Evolutionary conservation across 2,329 filamentous ascomycete species (phyloP), one percentile per base, ranked within the genome.

Genomic region (Aspergillus sp.): DNA sequence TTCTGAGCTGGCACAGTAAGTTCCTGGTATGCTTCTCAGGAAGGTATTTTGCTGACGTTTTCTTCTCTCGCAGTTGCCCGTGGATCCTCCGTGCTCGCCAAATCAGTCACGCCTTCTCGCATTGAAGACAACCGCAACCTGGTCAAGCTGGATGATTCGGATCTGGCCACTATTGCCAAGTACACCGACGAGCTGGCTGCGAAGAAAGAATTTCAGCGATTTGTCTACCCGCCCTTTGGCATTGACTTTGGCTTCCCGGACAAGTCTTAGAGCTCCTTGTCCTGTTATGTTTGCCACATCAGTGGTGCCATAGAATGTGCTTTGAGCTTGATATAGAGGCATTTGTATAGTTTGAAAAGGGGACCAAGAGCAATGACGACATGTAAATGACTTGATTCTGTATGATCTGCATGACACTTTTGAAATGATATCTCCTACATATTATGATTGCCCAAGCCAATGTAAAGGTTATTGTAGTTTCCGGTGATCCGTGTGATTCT

Each of bases 191-290:
- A 72, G 14, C 62, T 74, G 46, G 70, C 69, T 9, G 69, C 71
- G 45, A 72, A 57, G 52, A 73, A 75, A 47, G 64, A 67, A 49
- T 68, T 74, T 61, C 68, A 73, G 59, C 73, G 76, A 53, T 90
- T 85, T 63, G 86, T 90, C 36, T 90, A 87, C 73, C 88, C 88
- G 65, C 84, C 87, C 0, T 90, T 90, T 68, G 86, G 86, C 2
- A 76, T 89, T 52, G 81, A 88, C 68, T 88, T 91, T 72, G 88
- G 88, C 2, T 90, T 90, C 78, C 87, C 87, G n/a, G 88, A 90
- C 71, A 88, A 88, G 81, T 61, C 59, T 47, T 47, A 46, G 18
- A 42, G 45, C 18, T 4, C 45, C 20, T 22, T 20, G 18, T 24
- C 45, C 45, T 24, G 4, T 47, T 22, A 14, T 47, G 4, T 24